Conservation (phyloP, 2,329 filamentous ascomycete species). For the Aspergillus sp. region DNA sequence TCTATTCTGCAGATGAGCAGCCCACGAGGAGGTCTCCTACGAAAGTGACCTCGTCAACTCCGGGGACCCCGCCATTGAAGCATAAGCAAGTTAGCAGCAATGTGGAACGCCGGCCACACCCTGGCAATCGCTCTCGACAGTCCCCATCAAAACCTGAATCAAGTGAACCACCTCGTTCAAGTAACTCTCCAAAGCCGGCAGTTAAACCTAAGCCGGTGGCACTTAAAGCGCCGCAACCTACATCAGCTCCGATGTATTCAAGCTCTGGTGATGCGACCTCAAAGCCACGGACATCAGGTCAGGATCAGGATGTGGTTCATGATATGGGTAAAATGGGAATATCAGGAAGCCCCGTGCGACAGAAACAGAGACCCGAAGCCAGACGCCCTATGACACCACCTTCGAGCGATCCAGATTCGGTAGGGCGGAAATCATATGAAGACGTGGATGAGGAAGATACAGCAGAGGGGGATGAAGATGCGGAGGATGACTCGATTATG, state of each 20-base stretch:
- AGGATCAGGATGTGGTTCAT: conserved; percentile 31
- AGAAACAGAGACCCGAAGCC: conserved; percentile 35
- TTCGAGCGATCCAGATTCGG: conserved; percentile 41
- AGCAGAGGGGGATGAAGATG: conserved; percentile 34
- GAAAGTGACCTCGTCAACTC: conserved; percentile 12
- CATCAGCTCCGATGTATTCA: conserved; percentile 10
- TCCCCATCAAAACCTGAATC: conserved; percentile 20
- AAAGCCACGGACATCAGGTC: conserved; percentile 3
- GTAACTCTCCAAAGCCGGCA: conserved; percentile 30
- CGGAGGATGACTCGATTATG: conserved; percentile 59
- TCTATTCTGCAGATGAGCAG: conserved; percentile 21
- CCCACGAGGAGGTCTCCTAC: conserved; percentile 13
- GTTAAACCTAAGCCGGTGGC: conserved; percentile 41
- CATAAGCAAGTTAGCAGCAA: neutral
- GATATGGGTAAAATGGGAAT: conserved; percentile 25
- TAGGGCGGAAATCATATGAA: conserved; percentile 51
- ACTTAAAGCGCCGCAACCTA: conserved; percentile 24
- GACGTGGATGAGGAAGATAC: conserved; percentile 44
- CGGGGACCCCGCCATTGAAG: conserved; percentile 4
- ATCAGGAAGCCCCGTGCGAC: conserved; percentile 20
- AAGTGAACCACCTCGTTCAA: conserved; percentile 19
- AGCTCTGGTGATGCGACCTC: conserved; percentile 21
- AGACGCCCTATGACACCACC: conserved; percentile 46
- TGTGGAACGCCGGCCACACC: conserved; percentile 8
- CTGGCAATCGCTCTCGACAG: conserved; percentile 8